Conservation (phyloP, 2,329 filamentous ascomycete genomes). For the Colletotrichum lindemuthianum region DNA sequence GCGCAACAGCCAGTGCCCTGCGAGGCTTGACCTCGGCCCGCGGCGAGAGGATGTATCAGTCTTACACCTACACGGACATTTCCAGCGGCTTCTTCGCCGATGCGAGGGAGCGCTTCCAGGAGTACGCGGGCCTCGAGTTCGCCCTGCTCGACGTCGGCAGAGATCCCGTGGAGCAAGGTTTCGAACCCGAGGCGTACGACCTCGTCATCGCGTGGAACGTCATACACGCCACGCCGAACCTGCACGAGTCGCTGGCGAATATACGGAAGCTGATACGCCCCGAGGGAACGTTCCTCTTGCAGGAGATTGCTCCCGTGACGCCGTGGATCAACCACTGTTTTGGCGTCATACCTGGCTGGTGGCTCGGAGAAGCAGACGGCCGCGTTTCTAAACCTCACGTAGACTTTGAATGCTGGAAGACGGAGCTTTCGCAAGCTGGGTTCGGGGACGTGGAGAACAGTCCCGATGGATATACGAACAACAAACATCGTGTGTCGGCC, state of each 20-base stretch:
- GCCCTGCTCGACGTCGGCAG: slow-evolving; percentile 44
- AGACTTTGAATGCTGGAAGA: slow-evolving; percentile 39
- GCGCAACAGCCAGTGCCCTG: slow-evolving; percentile 11
- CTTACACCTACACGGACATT: slow-evolving; percentile 45
- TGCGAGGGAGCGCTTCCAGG: slow-evolving; percentile 42
- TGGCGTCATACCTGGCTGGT: slow-evolving; percentile 47
- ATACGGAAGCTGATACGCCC: slow-evolving; percentile 24
- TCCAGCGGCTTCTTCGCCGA: slow-evolving; percentile 41
- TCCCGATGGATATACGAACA: slow-evolving; percentile 23
- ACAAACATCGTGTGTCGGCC: slow-evolving; percentile 18
- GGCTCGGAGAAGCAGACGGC: slow-evolving; percentile 45
- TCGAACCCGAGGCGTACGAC: slow-evolving; percentile 43
- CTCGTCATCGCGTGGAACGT: slow-evolving; percentile 50
- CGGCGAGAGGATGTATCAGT: slow-evolving; percentile 4
- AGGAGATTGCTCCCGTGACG: slow-evolving; percentile 40
- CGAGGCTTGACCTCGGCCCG: slow-evolving; percentile 1
- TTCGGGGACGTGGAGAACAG: slow-evolving; percentile 38
- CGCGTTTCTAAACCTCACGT: slow-evolving; percentile 42
- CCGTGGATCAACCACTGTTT: slow-evolving; percentile 43
- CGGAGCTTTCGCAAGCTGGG: slow-evolving; percentile 40
- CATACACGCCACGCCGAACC: slow-evolving; percentile 49
- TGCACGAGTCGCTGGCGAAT: slow-evolving; percentile 8
- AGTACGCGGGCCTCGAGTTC: slow-evolving; percentile 37
- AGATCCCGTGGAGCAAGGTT: slow-evolving; percentile 39
- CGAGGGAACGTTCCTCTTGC: slow-evolving; percentile 37